phyloP scores from a whole-genome alignment of 805 yeast species.

The Maudiozyma turicensis region DNA sequence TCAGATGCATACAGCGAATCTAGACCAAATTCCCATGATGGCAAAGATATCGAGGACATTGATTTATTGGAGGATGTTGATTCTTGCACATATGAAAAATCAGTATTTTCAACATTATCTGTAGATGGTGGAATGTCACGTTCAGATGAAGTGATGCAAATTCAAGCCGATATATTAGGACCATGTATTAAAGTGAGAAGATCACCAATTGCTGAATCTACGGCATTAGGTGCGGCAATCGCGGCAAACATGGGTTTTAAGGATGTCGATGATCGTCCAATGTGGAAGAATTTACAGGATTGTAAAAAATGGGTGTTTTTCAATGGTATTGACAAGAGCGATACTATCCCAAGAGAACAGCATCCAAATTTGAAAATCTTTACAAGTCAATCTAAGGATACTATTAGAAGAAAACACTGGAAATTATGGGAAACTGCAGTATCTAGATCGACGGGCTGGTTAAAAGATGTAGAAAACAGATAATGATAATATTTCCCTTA shows the following conservation, averaged over 20 bases:
- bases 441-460: constrained; percentile 75
- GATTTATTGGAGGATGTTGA: constrained; percentile 8
- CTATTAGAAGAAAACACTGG: constrained; percentile 57
- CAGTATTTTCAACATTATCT: constrained; percentile 47
- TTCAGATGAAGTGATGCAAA: constrained; percentile 85
- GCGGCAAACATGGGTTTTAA: constrained; percentile 71
- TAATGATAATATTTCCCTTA: background rate
- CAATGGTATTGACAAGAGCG: constrained; percentile 50
- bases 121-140: constrained; percentile 96
- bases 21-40: background rate
- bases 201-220: constrained; percentile 78
- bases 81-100: constrained; percentile 32
- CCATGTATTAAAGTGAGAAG: constrained; percentile 74
- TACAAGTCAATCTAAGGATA: constrained; percentile 38
- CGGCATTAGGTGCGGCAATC: constrained; percentile 93
- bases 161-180: constrained; percentile 86
- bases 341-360: constrained; percentile 10
- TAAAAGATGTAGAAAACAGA: constrained; percentile 23
- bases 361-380: constrained; percentile 28
- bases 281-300: constrained; percentile 73
- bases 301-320: constrained; percentile 84
- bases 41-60: constrained; percentile 1
- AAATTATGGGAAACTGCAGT: constrained; percentile 79
- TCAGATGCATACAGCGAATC: constrained; percentile 56
- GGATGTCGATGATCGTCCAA: constrained; percentile 42